Evolutionary conservation across 176 grass and related monocot genomes (phyloP).

Genomic region (Themeda triandra): DNA sequence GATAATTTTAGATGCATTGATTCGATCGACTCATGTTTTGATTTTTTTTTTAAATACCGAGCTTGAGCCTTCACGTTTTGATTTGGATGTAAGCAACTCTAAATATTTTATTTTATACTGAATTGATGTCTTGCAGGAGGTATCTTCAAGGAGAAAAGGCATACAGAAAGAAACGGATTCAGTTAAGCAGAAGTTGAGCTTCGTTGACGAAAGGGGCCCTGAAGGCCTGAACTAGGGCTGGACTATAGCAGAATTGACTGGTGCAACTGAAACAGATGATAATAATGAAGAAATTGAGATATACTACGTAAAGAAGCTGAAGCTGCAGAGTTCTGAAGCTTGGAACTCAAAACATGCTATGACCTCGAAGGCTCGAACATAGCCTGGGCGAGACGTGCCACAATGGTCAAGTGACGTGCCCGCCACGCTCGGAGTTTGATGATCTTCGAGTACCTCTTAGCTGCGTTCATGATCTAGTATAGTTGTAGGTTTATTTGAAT

Average conservation of each 20-base stretch:
- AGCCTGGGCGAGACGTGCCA: too few species aligned
- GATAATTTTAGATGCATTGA: too few species aligned
- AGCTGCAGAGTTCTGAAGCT: constrained; percentile 67
- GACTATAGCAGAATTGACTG: constrained; percentile 79
- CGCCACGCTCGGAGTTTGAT: too few species aligned
- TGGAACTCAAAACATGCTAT: constrained; percentile 61
- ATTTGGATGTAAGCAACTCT: constrained; percentile 11
- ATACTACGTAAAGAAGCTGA: constrained; percentile 70
- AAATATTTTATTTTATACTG: constrained; percentile 14
- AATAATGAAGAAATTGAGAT: constrained; percentile 64
- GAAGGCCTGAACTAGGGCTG: too few species aligned
- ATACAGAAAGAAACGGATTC: constrained; percentile 74
- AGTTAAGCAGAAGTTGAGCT: constrained; percentile 69
- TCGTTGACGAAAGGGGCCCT: constrained; percentile 84
- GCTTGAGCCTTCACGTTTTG: neutral
- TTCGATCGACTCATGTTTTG: too few species aligned
- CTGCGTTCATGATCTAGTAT: too few species aligned
- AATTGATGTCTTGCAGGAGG: constrained; percentile 55
- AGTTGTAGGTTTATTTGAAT: too few species aligned
- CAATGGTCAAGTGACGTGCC: too few species aligned
- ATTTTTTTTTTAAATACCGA: neutral
- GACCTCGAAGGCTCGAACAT: too few species aligned
- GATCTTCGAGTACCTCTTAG: too few species aligned
- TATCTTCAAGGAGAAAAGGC: constrained; percentile 69
- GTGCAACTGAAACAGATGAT: constrained; percentile 75